phyloP scores from a whole-genome alignment of 768 basidiomycete species.

The Panaeolus cyanescens region DNA sequence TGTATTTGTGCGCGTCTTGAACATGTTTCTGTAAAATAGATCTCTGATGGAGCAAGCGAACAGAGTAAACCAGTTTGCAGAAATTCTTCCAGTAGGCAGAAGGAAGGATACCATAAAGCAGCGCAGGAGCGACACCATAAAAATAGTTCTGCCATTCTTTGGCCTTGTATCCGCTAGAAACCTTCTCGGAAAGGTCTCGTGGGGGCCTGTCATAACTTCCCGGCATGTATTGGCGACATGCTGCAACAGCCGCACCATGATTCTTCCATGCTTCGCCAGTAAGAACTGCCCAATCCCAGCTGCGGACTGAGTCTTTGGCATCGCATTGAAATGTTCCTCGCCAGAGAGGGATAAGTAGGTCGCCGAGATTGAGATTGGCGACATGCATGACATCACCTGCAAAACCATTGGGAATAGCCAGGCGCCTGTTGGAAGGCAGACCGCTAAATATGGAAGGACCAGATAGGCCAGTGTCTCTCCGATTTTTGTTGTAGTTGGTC shows the following conservation, averaged over 20 bases:
- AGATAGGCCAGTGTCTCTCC: constrained; percentile 29
- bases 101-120: constrained; percentile 25
- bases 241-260: constrained; percentile 17
- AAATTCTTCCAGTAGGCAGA: constrained; percentile 23
- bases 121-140: constrained; percentile 27
- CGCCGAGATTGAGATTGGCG: constrained; percentile 32
- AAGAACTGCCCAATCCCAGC: constrained; percentile 33
- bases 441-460: constrained; percentile 23
- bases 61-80: constrained; percentile 27
- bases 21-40: constrained; percentile 16
- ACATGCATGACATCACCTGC: constrained; percentile 46
- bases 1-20: constrained; percentile 10
- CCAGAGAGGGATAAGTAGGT: constrained; percentile 38
- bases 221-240: constrained; percentile 12
- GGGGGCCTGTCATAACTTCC: constrained; percentile 27
- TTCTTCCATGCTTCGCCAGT: constrained; percentile 29
- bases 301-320: neutral
- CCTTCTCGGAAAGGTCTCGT: constrained; percentile 33
- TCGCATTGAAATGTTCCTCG: constrained; percentile 28
- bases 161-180: constrained; percentile 32
- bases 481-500: constrained; percentile 12
- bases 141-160: constrained; percentile 29
- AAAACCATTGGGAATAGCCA: constrained; percentile 36
- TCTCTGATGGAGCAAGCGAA: constrained; percentile 24
- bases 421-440: constrained; percentile 15